Base-by-base conservation (phyloP, 1,284 basidiomycete species). In the Microbotryum intermedium region DNA sequence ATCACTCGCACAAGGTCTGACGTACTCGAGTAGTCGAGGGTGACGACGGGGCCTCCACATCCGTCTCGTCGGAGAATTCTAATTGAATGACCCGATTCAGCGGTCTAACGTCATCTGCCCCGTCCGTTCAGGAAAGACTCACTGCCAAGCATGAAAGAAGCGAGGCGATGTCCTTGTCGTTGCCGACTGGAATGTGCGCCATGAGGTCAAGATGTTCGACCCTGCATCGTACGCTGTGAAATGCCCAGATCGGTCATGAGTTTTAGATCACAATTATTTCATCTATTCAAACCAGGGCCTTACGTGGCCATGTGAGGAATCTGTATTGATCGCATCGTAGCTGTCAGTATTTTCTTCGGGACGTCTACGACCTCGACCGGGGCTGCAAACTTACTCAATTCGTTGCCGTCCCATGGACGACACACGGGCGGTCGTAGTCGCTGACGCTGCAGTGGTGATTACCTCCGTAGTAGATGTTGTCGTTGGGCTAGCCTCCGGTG, bases 231-330 rank as follows among this genome's bases (percentile, higher is more conserved):
- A 39, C 34, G 34, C 34, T 39, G 34, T 39, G 34, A 16, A 39
- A 39, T 34, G 48, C 23, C 0, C 65, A 62, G 8, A 62, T 62
- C 0, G 65, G 65, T 65, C 67, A 69, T 0, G 62, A 63, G 6
- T n/a, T n/a, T n/a, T 63, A 28, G 46, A 69, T 50, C 57, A 66
- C 66, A 50, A 64, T 60, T 0, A 64, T 54, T 51, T 68, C 64
- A 3, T 61, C 50, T 4, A 59, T 23, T 0, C 48, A 48, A n/a
- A 23, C 42, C 4, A 21, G 34, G 0, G 52, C 34, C 3, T 58
- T 18, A 55, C 8, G 52, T 16, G 2, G 51, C n/a, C 26, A 18
- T 39, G 34, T 39, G 16, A 39, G 34, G 34, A 39, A 39, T 16
- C 34, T 39, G 34, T 11, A 16, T 39, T 16, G 34, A 39, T 11